Evolutionary conservation across 805 yeast genomes (phyloP).

Genomic region (Lipomyces mesembrius): DNA sequence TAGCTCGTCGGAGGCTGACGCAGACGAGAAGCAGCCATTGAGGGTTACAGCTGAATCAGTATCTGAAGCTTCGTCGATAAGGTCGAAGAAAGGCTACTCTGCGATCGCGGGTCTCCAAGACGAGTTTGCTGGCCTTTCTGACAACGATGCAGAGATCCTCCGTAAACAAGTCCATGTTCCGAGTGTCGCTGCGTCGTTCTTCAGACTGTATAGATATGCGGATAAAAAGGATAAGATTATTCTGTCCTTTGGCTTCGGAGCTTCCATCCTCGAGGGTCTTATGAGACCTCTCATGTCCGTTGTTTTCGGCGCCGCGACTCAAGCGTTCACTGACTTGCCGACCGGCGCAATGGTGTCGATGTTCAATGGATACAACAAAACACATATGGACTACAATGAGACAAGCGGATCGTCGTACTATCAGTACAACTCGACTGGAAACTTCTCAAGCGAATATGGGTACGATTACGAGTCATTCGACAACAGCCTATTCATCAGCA

Average conservation of each 20-base stretch:
- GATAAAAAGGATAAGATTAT: conserved; percentile 41
- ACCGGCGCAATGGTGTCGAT: conserved; percentile 14
- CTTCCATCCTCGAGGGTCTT: conserved; percentile 49
- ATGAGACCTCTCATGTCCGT: conserved; percentile 47
- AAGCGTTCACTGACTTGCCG: conserved; percentile 43
- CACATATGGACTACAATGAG: conserved; percentile 25
- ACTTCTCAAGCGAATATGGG: conserved; percentile 14
- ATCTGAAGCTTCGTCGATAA: neutral
- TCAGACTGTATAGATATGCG: conserved; percentile 46
- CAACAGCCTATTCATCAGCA: conserved; percentile 17
- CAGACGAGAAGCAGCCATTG: conserved; percentile 19
- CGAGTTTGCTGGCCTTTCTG: conserved; percentile 41
- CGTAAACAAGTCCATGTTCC: conserved; percentile 44
- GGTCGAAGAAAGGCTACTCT: conserved; percentile 23
- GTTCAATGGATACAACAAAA: conserved; percentile 12
- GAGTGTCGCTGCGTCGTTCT: conserved; percentile 40
- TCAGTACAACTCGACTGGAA: conserved; percentile 7
- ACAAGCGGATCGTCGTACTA: conserved; percentile 14
- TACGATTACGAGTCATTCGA: conserved; percentile 12
- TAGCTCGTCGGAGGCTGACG: neutral
- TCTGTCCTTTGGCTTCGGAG: conserved; percentile 43
- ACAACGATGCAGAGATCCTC: conserved; percentile 45
- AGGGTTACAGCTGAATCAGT: conserved; percentile 3
- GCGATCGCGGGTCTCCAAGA: conserved; percentile 27
- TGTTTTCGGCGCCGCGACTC: conserved; percentile 50